phyloP scores from a whole-genome alignment of 371 early-diverging fungal species.

The Syncephalastrum contaminatum region DNA sequence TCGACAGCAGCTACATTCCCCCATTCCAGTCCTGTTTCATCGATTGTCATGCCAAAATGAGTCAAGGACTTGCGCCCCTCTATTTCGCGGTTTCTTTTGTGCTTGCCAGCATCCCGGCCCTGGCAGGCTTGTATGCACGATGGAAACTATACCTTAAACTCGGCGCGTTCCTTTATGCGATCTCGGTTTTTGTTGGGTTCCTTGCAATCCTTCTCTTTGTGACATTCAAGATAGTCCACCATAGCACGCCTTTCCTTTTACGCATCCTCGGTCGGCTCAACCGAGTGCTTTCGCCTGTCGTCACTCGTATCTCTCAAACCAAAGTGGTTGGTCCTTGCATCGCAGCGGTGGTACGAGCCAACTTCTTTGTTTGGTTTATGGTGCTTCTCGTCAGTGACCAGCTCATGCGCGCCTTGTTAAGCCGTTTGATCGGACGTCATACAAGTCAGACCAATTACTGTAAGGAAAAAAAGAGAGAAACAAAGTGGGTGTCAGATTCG shows the following conservation, averaged over 20 bases:
- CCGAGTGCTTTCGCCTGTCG: slow-evolving; percentile 27
- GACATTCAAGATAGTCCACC: slow-evolving; percentile 35
- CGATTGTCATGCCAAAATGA: slow-evolving; percentile 4
- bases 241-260: slow-evolving; percentile 31
- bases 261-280: slow-evolving; percentile 21
- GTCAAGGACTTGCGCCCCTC: not conserved
- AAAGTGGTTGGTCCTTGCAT: slow-evolving; percentile 33
- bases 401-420: slow-evolving; percentile 28
- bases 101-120: slow-evolving; percentile 11
- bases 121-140: slow-evolving; percentile 11
- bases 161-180: slow-evolving; percentile 16
- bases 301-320: slow-evolving; percentile 20
- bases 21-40: slow-evolving; percentile 9
- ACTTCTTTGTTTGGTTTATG: slow-evolving; percentile 42
- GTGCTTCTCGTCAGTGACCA: slow-evolving; percentile 38
- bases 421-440: slow-evolving; percentile 35
- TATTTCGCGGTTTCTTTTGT: slow-evolving; percentile 7
- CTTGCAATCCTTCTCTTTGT: slow-evolving; percentile 27
- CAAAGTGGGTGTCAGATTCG: not conserved
- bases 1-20: not conserved
- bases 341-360: slow-evolving; percentile 23
- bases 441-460: slow-evolving; percentile 31
- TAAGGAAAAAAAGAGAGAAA: slow-evolving; percentile 7
- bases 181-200: slow-evolving; percentile 25
- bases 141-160: slow-evolving; percentile 6